Conservation (phyloP, 2,329 filamentous ascomycete genomes). For the Xylariaceae sp. region DNA sequence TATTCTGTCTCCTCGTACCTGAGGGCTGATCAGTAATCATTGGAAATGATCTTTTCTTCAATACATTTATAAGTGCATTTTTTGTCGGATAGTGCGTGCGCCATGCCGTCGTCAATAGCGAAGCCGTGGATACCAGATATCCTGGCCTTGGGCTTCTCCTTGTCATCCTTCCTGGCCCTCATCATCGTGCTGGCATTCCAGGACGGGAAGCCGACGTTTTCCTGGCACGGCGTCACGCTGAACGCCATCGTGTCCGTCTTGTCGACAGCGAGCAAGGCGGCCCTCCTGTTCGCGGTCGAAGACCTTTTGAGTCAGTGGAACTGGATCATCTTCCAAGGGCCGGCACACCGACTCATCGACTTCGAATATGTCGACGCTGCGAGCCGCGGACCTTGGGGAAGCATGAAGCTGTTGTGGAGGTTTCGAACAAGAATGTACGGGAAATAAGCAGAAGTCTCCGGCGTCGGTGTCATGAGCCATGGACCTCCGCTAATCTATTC, state of each 20-base stretch:
- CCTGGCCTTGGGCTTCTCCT: neutral
- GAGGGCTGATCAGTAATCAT: too few relatives aligned
- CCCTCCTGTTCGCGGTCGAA: neutral
- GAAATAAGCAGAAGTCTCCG: neutral
- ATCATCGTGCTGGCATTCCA: neutral
- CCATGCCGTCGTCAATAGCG: neutral
- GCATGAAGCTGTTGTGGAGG: neutral
- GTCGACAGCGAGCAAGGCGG: neutral
- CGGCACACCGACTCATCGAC: neutral
- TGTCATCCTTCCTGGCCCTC: neutral
- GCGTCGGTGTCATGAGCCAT: neutral
- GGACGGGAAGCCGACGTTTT: neutral
- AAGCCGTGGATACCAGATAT: neutral
- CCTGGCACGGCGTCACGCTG: neutral
- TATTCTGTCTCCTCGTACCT: too few relatives aligned
- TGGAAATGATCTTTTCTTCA: too few relatives aligned
- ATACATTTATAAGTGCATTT: too few relatives aligned
- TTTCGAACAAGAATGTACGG: neutral
- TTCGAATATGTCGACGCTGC: constrained; percentile 1
- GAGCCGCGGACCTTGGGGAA: neutral
- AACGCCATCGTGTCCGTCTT: neutral
- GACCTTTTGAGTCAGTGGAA: constrained; percentile 1
- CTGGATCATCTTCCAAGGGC: neutral
- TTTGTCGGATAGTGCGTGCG: too few relatives aligned
- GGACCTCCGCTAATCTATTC: neutral